A percentile compares a stretch with the other conserved stretches of the same genome.
Evolutionary conservation across 352 stramenopile species (phyloP).

Genomic region (Phytophthora quininea): DNA sequence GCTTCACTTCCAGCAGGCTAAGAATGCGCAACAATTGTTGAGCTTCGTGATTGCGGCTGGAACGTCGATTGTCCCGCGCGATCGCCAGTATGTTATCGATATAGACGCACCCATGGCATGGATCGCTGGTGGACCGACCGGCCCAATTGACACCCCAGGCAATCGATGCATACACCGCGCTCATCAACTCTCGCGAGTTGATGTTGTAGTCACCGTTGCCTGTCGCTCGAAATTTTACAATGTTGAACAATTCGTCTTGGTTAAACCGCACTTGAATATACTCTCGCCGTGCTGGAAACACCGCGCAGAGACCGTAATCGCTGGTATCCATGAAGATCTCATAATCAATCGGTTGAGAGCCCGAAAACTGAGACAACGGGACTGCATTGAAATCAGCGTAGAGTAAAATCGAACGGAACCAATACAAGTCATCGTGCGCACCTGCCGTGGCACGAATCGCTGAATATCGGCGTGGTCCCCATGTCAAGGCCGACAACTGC

Average conservation of each 20-base stretch:
- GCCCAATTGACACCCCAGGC: not conserved
- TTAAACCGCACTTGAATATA: constrained; percentile 19
- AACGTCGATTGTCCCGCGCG: constrained; percentile 9
- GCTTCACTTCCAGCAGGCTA: constrained; percentile 6
- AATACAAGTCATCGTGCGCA: constrained; percentile 1
- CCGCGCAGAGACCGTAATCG: constrained; percentile 19
- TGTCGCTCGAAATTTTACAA: not conserved
- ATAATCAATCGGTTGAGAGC: not conserved
- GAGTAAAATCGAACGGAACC: constrained; percentile 6
- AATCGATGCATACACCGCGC: constrained; percentile 12
- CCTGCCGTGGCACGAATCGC: not conserved
- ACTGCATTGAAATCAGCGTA: constrained; percentile 3
- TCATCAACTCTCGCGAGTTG: constrained; percentile 24
- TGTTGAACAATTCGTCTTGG: not conserved
- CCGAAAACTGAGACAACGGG: not conserved
- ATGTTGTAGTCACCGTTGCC: constrained; percentile 14
- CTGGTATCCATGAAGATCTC: constrained; percentile 24
- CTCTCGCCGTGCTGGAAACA: not conserved
- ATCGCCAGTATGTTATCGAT: constrained; percentile 17
- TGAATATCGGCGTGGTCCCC: not conserved
- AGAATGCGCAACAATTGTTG: constrained; percentile 19
- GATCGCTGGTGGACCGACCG: no score
- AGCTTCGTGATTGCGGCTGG: constrained; percentile 10
- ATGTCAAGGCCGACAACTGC: not conserved
- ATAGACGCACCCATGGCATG: constrained; percentile 8